Evolutionary conservation across 345 rosid species (phyloP).

Genomic region (Combretum micranthum): DNA sequence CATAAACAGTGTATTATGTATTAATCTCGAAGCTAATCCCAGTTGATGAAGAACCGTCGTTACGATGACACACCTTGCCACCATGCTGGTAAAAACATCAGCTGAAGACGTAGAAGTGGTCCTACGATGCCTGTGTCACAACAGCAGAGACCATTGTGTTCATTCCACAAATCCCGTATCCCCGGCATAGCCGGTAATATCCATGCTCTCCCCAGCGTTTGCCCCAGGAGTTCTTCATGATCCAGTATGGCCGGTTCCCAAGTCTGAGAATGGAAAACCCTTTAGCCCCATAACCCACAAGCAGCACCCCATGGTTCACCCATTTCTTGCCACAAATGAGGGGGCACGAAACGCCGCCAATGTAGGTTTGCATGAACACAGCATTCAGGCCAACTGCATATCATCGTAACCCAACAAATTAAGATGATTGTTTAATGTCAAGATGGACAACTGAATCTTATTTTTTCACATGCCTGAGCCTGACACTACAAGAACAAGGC

Average conservation of each 20-base stretch:
- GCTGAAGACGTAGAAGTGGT: no score
- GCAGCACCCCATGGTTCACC: constrained; percentile 72
- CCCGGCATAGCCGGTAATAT: constrained; percentile 71
- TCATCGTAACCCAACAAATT: no score
- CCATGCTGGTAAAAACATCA: no score
- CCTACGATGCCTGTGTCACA: constrained; percentile 28
- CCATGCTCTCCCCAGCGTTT: constrained; percentile 77
- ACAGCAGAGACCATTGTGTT: constrained; percentile 88
- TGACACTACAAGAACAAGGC: no score
- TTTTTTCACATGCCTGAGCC: no score
- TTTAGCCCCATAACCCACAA: constrained; percentile 66
- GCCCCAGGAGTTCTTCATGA: constrained; percentile 93
- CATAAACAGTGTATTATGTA: no score
- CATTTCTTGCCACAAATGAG: constrained; percentile 64
- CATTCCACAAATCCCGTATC: constrained; percentile 69
- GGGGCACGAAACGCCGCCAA: constrained; percentile 91
- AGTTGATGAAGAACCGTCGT: no score
- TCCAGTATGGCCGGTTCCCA: constrained; percentile 68
- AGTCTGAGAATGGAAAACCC: constrained; percentile 75
- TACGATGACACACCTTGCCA: no score
- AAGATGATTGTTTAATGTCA: no score
- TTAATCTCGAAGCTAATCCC: no score
- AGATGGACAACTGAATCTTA: no score
- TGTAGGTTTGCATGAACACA: constrained; percentile 80
- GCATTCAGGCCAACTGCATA: constrained; percentile 68